A percentile compares a stretch with the other conserved stretches of the same genome.
phyloP scores from a whole-genome alignment of 768 basidiomycete genomes.

The Lactarius hengduanensis region DNA sequence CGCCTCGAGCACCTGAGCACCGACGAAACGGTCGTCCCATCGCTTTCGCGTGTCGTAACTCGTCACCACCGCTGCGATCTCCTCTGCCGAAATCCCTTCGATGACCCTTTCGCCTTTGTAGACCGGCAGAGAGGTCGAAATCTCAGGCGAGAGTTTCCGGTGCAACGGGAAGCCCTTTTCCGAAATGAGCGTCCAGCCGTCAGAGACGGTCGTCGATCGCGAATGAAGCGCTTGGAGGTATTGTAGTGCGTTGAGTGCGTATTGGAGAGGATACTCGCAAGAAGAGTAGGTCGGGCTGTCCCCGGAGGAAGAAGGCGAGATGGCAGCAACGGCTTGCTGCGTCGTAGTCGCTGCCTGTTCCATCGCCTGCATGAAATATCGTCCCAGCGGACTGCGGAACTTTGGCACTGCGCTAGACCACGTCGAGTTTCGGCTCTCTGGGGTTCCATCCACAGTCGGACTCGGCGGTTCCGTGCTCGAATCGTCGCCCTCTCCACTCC shows the following conservation, averaged over 20 bases:
- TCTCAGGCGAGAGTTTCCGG: conserved; percentile 68
- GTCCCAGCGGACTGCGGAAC: conserved; percentile 65
- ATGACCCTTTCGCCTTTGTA: conserved; percentile 89
- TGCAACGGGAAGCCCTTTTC: conserved; percentile 77
- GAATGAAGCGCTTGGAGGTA: conserved; percentile 76
- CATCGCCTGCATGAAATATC: conserved; percentile 72
- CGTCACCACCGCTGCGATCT: conserved; percentile 71
- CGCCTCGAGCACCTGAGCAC: conserved; percentile 64
- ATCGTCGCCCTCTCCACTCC: conserved; percentile 52
- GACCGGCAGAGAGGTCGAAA: conserved; percentile 80
- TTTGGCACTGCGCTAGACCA: conserved; percentile 59
- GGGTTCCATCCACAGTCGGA: conserved; percentile 22
- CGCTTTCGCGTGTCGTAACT: conserved; percentile 69
- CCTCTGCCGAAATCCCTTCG: conserved; percentile 91
- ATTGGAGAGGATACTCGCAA: conserved; percentile 70
- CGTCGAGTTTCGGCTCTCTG: conserved; percentile 31
- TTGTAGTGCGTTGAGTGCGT: conserved; percentile 76
- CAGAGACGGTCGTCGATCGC: conserved; percentile 40
- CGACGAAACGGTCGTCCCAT: conserved; percentile 88
- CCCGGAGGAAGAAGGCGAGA: conserved; percentile 53
- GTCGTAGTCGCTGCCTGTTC: conserved; percentile 73
- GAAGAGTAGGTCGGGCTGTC: conserved; percentile 49
- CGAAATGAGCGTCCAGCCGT: conserved; percentile 74
- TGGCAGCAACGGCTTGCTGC: conserved; percentile 74
- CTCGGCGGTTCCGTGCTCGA: conserved; percentile 25